Percentiles rank a stretch among this genome's conserved stretches.
Conservation (phyloP, 176 grass and related monocot genomes). For the Dendrocalamus sinicus region DNA sequence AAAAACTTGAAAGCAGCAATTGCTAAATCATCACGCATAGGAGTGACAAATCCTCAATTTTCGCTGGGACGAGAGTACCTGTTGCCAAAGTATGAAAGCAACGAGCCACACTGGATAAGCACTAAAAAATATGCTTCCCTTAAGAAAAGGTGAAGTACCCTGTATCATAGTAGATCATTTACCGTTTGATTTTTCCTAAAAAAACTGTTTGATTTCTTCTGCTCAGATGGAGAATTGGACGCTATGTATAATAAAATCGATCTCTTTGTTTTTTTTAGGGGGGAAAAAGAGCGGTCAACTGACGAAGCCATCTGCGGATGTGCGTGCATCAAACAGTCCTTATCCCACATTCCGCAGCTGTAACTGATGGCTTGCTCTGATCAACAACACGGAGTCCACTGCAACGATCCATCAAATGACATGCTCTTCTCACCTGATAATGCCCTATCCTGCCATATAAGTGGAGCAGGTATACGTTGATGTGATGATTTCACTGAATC, state of each 20-base stretch:
- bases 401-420: constrained; percentile 1
- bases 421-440: background rate
- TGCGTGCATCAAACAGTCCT: background rate
- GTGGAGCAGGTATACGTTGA: constrained; percentile 22
- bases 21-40: too few species aligned
- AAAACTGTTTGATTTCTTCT: background rate
- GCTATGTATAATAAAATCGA: background rate
- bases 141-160: background rate
- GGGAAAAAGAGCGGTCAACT: background rate
- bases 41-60: too few species aligned
- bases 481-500: background rate
- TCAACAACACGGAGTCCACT: background rate
- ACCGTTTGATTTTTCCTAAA: background rate
- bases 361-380: background rate
- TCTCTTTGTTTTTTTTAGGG: background rate
- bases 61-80: background rate
- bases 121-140: background rate
- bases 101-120: background rate
- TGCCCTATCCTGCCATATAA: background rate
- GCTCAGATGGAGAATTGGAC: background rate
- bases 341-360: background rate
- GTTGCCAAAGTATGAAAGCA: background rate
- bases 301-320: background rate
- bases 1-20: too few species aligned
- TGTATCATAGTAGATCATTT: background rate